Evolutionary conservation across 140 eudicot species (phyloP).

Genomic region (Senecio squalidus): DNA sequence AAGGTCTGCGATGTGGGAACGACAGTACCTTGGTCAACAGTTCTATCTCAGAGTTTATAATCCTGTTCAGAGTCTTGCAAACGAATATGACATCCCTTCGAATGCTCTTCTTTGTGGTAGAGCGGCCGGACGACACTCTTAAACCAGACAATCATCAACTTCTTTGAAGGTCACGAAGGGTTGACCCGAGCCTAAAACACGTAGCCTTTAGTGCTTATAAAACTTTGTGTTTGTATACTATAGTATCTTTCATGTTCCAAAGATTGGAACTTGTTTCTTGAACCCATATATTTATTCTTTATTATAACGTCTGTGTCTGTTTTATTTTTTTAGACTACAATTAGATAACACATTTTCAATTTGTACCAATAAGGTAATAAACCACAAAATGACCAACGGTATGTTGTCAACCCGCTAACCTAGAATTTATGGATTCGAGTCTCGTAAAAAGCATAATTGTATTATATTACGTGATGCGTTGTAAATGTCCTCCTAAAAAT

Average conservation of each 20-base stretch:
- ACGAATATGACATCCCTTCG: constrained; percentile 67
- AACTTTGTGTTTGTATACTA: constrained; percentile 9
- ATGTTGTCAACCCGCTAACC: too few relatives aligned
- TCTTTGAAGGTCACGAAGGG: constrained; percentile 34
- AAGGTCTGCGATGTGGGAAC: constrained; percentile 88
- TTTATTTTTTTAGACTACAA: not conserved
- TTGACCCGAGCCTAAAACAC: constrained; percentile 19
- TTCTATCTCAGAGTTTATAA: constrained; percentile 75
- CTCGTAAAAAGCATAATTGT: too few relatives aligned
- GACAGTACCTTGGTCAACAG: constrained; percentile 90
- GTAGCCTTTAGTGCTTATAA: not conserved
- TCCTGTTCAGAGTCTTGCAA: constrained; percentile 50
- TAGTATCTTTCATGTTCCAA: not conserved
- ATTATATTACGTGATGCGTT: too few relatives aligned
- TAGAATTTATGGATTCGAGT: too few relatives aligned
- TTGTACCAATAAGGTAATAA: not conserved
- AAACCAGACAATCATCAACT: not conserved
- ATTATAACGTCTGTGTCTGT: not conserved
- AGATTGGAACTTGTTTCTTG: constrained; percentile 10
- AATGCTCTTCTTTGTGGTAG: constrained; percentile 87
- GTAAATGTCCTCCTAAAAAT: too few relatives aligned
- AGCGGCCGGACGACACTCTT: constrained; percentile 58
- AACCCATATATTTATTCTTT: constrained; percentile 3
- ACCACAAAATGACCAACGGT: not conserved
- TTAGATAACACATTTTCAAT: not conserved